Base-by-base conservation (phyloP, 2,329 filamentous ascomycete species). In the Tothia fuscella region DNA sequence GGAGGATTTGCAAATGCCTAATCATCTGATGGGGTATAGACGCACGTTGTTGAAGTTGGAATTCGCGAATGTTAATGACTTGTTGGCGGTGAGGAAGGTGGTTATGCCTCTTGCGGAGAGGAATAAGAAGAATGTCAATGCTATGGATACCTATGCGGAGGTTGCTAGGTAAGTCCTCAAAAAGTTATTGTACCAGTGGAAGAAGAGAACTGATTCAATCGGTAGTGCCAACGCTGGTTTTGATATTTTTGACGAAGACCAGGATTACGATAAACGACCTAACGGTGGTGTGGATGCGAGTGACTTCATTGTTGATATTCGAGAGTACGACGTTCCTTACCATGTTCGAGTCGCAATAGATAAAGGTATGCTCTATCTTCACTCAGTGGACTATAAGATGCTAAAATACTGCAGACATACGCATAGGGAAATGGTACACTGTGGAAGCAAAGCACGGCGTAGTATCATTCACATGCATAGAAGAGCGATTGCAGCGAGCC, bases 281-380 rank as follows among this genome's bases (percentile, higher is more conserved):
- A 87, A 80, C 68, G 74, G 73, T 60, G 80, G 86, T 66, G 71
- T 80, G 52, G 88, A 96, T 62, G 87, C 89, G 45, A 94, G 87
- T 71, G 89, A 96, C 71, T 95, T 81, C 62, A 87, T 98, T 72
- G 76, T 95, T 66, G 93, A 98, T 73, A 93, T 98, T 60, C 80
- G 91, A 71, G 91, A 98, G 69, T 98, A 93, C 63, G 91, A 98
- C 64, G 93, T 98, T 55, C 93, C 91, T 50, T 98, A 98, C 69
- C 91, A 98, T 70, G 91, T 98, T 57, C 78, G 91, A 74, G 89
- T 98, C 66, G 84, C 93, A 64, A 98, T 98, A 66, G 91, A 98
- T 65, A 76, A 86, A 71, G 74, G 82, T 86, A 58, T 36, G 65
- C 16, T 14, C 16, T 13, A 12, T 4, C 13, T 20, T 4, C 9